A percentile compares a stretch with the other conserved stretches of the same genome.
phyloP scores from a whole-genome alignment of 75 land plant genomes.

The Picea sitchensis region DNA sequence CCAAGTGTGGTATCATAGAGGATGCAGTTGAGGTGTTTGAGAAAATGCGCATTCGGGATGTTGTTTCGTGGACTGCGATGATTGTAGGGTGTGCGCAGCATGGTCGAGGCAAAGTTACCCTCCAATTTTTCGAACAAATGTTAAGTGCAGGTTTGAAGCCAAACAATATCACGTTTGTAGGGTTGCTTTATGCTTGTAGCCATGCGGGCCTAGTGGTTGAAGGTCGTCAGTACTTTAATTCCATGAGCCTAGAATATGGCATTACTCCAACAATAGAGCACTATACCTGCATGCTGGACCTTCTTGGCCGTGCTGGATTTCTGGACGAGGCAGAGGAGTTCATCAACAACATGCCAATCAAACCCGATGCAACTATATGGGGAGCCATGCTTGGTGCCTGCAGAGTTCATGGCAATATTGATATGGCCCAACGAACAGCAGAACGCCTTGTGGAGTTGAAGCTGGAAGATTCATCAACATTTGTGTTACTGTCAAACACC shows the following conservation, averaged over 20 bases:
- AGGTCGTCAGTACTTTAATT: constrained; percentile 31
- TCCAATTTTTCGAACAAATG: constrained; percentile 17
- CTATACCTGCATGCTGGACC: constrained; percentile 49
- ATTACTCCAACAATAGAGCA: constrained; percentile 39
- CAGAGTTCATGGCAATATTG: constrained; percentile 25
- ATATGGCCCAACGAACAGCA: constrained; percentile 18
- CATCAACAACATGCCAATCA: constrained; percentile 25
- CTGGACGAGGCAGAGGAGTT: constrained; percentile 37
- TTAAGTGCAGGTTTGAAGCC: background rate
- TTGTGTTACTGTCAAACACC: constrained; percentile 36
- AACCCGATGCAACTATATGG: constrained; percentile 32
- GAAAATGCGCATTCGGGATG: constrained; percentile 1
- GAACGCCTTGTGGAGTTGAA: constrained; percentile 23
- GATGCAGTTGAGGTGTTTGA: constrained; percentile 12
- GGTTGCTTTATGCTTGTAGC: constrained; percentile 45
- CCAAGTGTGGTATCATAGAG: constrained; percentile 11
- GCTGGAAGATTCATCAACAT: constrained; percentile 28
- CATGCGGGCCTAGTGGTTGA: constrained; percentile 48
- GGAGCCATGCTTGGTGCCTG: constrained; percentile 47
- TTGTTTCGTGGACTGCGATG: constrained; percentile 17
- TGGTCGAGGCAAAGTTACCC: constrained; percentile 11
- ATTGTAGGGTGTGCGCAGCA: constrained; percentile 12
- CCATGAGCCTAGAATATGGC: constrained; percentile 25
- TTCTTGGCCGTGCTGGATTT: constrained; percentile 46
- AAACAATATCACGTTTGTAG: background rate